Conservation (phyloP, 2,329 filamentous ascomycete genomes). For the Aspergillus persii region DNA sequence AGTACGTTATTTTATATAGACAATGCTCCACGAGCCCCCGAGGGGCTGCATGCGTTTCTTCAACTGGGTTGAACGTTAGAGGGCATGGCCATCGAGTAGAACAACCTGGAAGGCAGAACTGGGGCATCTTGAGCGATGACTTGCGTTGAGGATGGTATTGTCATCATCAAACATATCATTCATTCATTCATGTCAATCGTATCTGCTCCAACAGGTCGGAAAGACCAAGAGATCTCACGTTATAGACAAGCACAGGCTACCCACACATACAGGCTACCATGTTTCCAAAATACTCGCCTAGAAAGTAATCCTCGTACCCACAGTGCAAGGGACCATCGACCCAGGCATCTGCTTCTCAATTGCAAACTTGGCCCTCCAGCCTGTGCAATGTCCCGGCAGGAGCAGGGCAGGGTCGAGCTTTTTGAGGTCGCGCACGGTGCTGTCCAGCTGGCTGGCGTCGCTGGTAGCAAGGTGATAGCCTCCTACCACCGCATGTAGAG, state of each 20-base stretch:
- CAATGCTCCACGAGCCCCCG: too few species aligned
- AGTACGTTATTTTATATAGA: too few species aligned
- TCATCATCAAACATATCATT: too few species aligned
- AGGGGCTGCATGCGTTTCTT: too few species aligned
- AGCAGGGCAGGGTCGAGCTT: conserved; percentile 48
- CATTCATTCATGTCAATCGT: not conserved
- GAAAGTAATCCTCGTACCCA: conserved; percentile 46
- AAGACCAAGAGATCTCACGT: not conserved
- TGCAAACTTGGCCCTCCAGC: conserved; percentile 55
- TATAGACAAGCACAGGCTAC: not conserved
- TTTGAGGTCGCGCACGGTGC: conserved; percentile 50
- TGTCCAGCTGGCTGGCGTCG: conserved; percentile 43
- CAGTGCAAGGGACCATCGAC: conserved; percentile 50
- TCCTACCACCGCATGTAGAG: conserved; percentile 52
- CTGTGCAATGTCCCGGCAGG: conserved; percentile 56
- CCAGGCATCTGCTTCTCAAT: conserved; percentile 54
- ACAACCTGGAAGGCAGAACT: too few species aligned
- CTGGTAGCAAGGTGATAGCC: conserved; percentile 55
- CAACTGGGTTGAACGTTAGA: too few species aligned
- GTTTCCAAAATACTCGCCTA: conserved; percentile 14
- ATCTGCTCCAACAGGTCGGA: not conserved
- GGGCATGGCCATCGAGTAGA: too few species aligned
- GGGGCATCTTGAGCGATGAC: too few species aligned
- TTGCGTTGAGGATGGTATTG: too few species aligned
- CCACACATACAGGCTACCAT: not conserved